Conservation (phyloP, 345 rosid species). For the Orychophragmus violaceus region DNA sequence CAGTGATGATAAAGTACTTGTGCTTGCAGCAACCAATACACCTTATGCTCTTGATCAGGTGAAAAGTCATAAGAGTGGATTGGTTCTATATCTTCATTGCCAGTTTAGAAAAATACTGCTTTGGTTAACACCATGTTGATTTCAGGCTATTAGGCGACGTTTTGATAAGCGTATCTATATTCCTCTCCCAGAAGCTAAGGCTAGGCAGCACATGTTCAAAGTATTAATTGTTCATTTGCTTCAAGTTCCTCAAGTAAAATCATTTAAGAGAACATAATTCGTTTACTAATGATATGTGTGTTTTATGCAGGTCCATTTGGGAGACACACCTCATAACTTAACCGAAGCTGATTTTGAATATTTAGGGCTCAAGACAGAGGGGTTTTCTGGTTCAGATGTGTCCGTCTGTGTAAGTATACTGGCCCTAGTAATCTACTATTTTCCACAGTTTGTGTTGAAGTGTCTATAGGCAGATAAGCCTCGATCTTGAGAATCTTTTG, state of each 20-base stretch:
- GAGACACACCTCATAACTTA: conserved; percentile 91
- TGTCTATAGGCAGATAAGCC: background rate
- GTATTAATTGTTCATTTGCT: conserved; percentile 31
- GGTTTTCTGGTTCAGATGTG: conserved; percentile 94
- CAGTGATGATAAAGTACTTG: conserved; percentile 86
- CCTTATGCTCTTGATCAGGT: conserved; percentile 96
- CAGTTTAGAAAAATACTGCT: background rate
- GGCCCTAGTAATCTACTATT: background rate
- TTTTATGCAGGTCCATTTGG: conserved; percentile 69
- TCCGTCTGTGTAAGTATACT: conserved; percentile 75
- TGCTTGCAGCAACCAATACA: conserved; percentile 92
- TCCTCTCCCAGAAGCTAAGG: conserved; percentile 90
- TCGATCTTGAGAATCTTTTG: background rate
- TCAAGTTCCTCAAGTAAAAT: background rate
- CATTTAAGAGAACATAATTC: background rate
- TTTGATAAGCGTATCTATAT: conserved; percentile 96
- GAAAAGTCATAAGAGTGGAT: background rate
- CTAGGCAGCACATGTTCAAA: conserved; percentile 91
- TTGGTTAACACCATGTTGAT: conserved; percentile 29
- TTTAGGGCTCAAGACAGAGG: conserved; percentile 73
- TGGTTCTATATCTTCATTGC: conserved; percentile 8
- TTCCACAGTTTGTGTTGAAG: background rate
- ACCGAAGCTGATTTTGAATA: conserved; percentile 79
- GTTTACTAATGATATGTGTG: background rate
- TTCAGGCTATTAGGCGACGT: conserved; percentile 87